Conservation (phyloP, 2,329 filamentous ascomycete genomes). For the Cladophialophora psammophila region DNA sequence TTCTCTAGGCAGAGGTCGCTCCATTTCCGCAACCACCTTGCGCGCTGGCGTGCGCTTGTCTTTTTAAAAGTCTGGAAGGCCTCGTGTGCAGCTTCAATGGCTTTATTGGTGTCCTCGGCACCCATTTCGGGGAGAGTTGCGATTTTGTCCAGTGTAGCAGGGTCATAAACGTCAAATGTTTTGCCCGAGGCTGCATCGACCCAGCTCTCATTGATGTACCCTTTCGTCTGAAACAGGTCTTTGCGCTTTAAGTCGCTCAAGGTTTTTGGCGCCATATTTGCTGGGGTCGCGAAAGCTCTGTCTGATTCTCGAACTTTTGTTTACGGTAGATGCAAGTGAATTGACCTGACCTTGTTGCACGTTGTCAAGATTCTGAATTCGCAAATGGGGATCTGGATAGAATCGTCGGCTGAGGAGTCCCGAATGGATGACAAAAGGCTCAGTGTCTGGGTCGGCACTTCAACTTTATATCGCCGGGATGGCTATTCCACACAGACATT, state of each 20-base stretch:
- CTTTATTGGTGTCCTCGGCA: slow-evolving; percentile 75
- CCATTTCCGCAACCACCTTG: slow-evolving; percentile 71
- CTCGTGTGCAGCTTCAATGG: slow-evolving; percentile 79
- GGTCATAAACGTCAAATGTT: slow-evolving; percentile 87
- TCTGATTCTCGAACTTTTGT: neutral
- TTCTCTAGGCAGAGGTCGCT: slow-evolving; percentile 71
- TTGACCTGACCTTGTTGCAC: neutral
- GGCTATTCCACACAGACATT: neutral
- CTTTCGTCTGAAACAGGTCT: slow-evolving; percentile 42
- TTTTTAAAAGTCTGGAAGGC: slow-evolving; percentile 70
- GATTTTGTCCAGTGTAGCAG: slow-evolving; percentile 80
- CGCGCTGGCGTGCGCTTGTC: slow-evolving; percentile 66
- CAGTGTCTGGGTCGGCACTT: neutral
- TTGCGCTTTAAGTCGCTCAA: slow-evolving; percentile 39
- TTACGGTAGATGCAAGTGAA: neutral
- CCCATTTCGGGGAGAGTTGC: slow-evolving; percentile 84
- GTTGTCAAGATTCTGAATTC: neutral
- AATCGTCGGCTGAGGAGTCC: neutral
- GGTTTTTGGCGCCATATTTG: slow-evolving; percentile 31
- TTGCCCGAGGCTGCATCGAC: slow-evolving; percentile 82
- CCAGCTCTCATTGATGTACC: slow-evolving; percentile 62
- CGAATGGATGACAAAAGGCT: neutral
- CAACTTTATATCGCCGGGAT: neutral
- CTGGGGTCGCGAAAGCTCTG: neutral
- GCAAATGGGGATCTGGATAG: neutral